Base-by-base conservation (phyloP, 169 alveolate species). In the Neospora caninum region DNA sequence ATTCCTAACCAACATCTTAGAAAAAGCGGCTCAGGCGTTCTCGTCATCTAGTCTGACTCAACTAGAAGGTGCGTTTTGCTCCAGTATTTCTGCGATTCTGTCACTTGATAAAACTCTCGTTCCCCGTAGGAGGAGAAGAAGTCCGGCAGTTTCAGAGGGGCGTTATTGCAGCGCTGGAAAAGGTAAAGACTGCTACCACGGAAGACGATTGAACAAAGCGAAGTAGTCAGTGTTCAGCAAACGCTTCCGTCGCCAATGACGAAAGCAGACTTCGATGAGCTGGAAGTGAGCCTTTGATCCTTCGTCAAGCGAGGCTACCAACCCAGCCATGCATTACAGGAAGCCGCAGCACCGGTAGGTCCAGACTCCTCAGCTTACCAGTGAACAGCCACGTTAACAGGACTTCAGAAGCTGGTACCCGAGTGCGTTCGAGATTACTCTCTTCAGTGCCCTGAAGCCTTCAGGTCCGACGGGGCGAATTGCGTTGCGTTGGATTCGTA, bases 401-500 rank as follows among this genome's bases (percentile, higher is more conserved):
- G 25, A 22, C 42, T 18, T 34, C 43, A 78, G 87, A 4, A 10
- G 87, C 25, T 34, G 53, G 87, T 4, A 39, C 13, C 87, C 31
- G 87, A 78, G 22, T 73, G 94, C 31, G 34, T 43, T 42, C 88
- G 64, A 43, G 89, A 91, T 31, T 91, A 45, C 38, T 91, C 94
- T 22, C 67, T 78, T 42, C 80, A 42, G 64, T 91, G 94, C 58
- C 94, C 94, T 0, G 39, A 73, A 16, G 67, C 18, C 78, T 91
- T 91, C 89, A 38, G 13, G 43, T 34, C 36, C 64, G 67, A 91
- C 42, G 80, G 34, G 16, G 38, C 83, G 29, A 36, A 22, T 31
- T 91, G 94, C 89, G 64, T 70, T 34, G 94, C 94, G 38, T 29
- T 83, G 36, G 89, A 58, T 10, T 45, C 54, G 39, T 91, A 91